phyloP scores from a whole-genome alignment of 495 filamentous ascomycete species.

The Penicillium tannophilum region DNA sequence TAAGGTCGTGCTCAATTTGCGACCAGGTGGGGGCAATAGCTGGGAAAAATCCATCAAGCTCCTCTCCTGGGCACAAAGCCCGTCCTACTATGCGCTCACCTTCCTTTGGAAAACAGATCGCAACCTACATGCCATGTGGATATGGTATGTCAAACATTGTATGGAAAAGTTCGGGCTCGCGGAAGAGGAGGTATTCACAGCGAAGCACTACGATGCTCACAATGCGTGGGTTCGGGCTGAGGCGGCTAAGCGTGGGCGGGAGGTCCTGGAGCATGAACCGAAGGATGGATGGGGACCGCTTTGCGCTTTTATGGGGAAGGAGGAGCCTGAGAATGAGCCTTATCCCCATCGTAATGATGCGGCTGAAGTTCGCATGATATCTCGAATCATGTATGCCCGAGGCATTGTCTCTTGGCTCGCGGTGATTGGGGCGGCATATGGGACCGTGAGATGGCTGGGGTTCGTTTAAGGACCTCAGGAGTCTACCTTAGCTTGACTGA shows the following conservation, averaged over 20 bases:
- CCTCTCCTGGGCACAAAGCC: background rate
- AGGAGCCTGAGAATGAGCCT: constrained; percentile 16
- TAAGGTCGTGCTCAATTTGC: constrained; percentile 32
- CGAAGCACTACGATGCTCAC: constrained; percentile 18
- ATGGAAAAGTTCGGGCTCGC: background rate
- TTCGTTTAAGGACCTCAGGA: background rate
- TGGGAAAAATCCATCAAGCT: constrained; percentile 17
- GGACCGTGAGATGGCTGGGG: background rate
- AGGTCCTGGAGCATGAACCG: constrained; percentile 31
- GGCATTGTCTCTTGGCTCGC: constrained; percentile 15
- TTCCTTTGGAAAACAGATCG: constrained; percentile 18
- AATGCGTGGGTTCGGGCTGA: constrained; percentile 16
- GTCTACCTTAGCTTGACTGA: background rate
- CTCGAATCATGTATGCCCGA: constrained; percentile 9
- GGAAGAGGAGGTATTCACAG: constrained; percentile 10
- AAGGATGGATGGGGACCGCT: constrained; percentile 33
- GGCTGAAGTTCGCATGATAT: constrained; percentile 10
- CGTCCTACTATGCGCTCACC: background rate
- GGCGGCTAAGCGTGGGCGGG: constrained; percentile 12
- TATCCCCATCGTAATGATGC: constrained; percentile 33
- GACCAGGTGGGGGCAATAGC: constrained; percentile 14
- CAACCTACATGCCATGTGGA: constrained; percentile 9
- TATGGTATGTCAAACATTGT: background rate
- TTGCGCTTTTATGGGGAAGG: constrained; percentile 30
- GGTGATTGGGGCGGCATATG: constrained; percentile 8